Conservation (phyloP, 2,329 filamentous ascomycete species). For the Monosporascus sp. region DNA sequence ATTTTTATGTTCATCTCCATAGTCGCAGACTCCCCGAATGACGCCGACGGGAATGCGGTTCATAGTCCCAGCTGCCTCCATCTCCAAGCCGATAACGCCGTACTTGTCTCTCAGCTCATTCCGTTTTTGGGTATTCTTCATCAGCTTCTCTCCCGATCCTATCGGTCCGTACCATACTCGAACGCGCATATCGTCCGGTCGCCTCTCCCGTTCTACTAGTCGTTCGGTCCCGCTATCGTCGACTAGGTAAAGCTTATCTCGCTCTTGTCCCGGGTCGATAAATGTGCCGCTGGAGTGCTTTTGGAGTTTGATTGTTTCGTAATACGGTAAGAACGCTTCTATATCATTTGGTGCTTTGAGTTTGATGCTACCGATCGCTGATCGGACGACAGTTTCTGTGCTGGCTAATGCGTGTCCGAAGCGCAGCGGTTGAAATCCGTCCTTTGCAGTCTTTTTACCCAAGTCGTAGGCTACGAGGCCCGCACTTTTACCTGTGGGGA, state of each 20-base stretch:
- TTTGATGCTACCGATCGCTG: conserved; percentile 29
- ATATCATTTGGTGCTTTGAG: conserved; percentile 15
- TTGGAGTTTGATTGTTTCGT: conserved; percentile 17
- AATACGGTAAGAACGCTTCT: conserved; percentile 15
- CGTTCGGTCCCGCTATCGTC: conserved; percentile 2
- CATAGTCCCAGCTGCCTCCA: conserved; percentile 28
- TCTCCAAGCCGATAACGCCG: conserved; percentile 28
- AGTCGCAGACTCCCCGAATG: conserved; percentile 29
- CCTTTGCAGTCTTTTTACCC: conserved; percentile 24
- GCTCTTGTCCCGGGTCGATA: conserved; percentile 25
- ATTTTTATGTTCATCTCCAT: conserved; percentile 28
- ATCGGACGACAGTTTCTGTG: conserved; percentile 27
- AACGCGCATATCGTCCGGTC: conserved; percentile 17
- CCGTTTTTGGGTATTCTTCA: conserved; percentile 19
- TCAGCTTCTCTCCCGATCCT: conserved; percentile 27
- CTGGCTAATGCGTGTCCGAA: conserved; percentile 18
- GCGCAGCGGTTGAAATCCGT: conserved; percentile 22
- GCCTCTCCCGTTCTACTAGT: conserved; percentile 8
- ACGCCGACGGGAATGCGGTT: conserved; percentile 27
- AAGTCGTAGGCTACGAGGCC: conserved; percentile 28
- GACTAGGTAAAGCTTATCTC: conserved; percentile 18
- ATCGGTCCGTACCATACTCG: conserved; percentile 30
- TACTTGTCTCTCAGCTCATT: conserved; percentile 22
- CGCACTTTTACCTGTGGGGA: conserved; percentile 17
- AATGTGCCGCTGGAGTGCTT: conserved; percentile 20